Conservation (phyloP, 352 stramenopile genomes). For the Phytophthora sp. region DNA sequence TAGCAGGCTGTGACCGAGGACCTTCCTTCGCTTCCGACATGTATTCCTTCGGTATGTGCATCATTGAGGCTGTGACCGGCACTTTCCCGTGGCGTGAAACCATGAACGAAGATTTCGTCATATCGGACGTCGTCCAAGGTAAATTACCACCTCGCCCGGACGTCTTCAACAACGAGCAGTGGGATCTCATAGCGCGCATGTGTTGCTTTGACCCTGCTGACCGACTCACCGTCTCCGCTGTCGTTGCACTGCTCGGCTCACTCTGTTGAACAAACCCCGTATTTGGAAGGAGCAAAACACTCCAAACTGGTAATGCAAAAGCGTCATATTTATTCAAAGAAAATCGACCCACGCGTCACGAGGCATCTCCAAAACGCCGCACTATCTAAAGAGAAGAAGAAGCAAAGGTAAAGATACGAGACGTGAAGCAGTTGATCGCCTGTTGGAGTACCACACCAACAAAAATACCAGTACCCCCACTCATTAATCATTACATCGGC, state of each 20-base stretch:
- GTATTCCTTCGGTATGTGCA: constrained; percentile 51
- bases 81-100: constrained; percentile 37
- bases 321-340: constrained; percentile 34
- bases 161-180: constrained; percentile 31
- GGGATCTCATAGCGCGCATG: constrained; percentile 37
- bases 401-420: constrained; percentile 31
- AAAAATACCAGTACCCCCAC: constrained; percentile 39
- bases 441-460: constrained; percentile 34
- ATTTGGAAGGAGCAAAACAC: constrained; percentile 19
- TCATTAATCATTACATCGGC: constrained; percentile 42
- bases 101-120: constrained; percentile 30
- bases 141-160: constrained; percentile 23
- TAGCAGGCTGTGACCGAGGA: constrained; percentile 21
- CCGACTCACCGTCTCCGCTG: constrained; percentile 26
- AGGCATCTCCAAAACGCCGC: neutral
- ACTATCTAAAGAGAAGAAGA: constrained; percentile 20
- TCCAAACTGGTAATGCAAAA: constrained; percentile 33
- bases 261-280: constrained; percentile 14
- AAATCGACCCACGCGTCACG: too few species aligned
- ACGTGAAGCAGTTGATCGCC: constrained; percentile 34
- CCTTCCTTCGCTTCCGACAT: constrained; percentile 42
- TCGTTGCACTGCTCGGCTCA: constrained; percentile 21
- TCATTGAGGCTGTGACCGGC: constrained; percentile 41
- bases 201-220: constrained; percentile 31
- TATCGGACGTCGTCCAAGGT: constrained; percentile 29